Conservation (phyloP, 2,329 filamentous ascomycete species). For the Neurospora crassa region DNA sequence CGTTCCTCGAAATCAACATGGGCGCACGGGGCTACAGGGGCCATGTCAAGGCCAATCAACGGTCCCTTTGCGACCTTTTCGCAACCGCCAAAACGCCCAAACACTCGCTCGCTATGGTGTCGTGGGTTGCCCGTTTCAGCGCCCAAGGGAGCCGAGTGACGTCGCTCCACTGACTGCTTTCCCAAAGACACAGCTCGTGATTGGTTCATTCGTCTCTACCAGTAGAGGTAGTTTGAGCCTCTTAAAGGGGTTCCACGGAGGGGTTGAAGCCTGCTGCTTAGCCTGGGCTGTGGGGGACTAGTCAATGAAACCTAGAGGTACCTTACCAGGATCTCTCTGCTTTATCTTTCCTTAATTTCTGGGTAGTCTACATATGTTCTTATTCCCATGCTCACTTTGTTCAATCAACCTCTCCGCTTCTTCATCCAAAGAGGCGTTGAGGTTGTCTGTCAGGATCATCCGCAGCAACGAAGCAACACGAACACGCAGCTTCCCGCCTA, state of each 20-base stretch:
- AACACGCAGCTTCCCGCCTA: background rate
- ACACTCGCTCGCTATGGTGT: background rate
- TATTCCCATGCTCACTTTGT: too few species aligned
- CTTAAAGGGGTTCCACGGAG: background rate
- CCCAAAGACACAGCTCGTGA: slow-evolving; percentile 5
- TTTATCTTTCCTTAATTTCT: background rate
- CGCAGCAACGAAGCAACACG: background rate
- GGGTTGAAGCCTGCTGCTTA: background rate
- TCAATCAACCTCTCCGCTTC: background rate
- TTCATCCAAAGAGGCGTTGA: background rate
- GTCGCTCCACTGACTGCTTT: slow-evolving; percentile 5
- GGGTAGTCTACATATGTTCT: too few species aligned
- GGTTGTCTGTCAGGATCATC: background rate
- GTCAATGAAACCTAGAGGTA: background rate
- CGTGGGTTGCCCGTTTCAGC: background rate
- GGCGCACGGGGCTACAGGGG: background rate
- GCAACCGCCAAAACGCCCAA: background rate
- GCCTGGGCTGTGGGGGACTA: background rate
- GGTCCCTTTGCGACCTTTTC: background rate
- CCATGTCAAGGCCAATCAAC: background rate
- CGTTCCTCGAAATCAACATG: background rate
- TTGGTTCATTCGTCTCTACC: slow-evolving; percentile 8
- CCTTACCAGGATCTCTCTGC: background rate
- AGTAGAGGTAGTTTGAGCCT: background rate
- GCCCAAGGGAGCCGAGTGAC: slow-evolving; percentile 7